Percentiles rank a stretch among this genome's conserved stretches.
Conservation (phyloP, 1,139 yeast species). For the Starmera stellimalicola region DNA sequence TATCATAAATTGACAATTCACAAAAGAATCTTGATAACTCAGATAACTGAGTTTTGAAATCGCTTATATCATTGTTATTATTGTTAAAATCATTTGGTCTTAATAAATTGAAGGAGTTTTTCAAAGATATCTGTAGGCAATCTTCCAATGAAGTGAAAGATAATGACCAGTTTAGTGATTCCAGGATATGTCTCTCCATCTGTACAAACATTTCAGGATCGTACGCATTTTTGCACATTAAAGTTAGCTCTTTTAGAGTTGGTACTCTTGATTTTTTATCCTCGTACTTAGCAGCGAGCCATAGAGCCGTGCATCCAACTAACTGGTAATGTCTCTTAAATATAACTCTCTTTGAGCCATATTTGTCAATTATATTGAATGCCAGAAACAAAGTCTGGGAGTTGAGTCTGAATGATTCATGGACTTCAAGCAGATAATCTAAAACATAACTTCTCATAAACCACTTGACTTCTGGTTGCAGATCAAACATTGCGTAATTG, state of each 20-base stretch:
- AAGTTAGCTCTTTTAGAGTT: constrained; percentile 62
- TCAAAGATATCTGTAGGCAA: constrained; percentile 46
- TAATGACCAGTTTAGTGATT: constrained; percentile 77
- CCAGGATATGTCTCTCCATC: constrained; percentile 86
- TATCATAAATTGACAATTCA: constrained; percentile 68
- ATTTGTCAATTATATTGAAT: constrained; percentile 77
- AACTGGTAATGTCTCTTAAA: constrained; percentile 86
- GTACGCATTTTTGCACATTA: constrained; percentile 78
- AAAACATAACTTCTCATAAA: constrained; percentile 83
- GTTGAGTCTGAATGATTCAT: constrained; percentile 59
- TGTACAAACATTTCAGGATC: constrained; percentile 87
- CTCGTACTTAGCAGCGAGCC: constrained; percentile 93
- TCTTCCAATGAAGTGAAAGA: constrained; percentile 39
- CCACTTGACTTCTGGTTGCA: constrained; percentile 92
- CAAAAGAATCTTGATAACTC: constrained; percentile 52
- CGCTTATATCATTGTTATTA: constrained; percentile 18
- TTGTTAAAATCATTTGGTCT: constrained; percentile 16
- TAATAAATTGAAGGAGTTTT: constrained; percentile 17
- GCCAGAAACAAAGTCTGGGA: constrained; percentile 75
- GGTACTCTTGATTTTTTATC: constrained; percentile 84
- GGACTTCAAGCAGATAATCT: constrained; percentile 77
- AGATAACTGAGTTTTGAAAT: constrained; percentile 15
- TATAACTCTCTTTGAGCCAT: constrained; percentile 86
- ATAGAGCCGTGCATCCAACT: constrained; percentile 86
- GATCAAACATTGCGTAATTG: constrained; percentile 66